Percentiles rank a stretch among this genome's conserved stretches.
Conservation (phyloP, 495 filamentous ascomycete genomes). For the Podospora fimiseda region DNA sequence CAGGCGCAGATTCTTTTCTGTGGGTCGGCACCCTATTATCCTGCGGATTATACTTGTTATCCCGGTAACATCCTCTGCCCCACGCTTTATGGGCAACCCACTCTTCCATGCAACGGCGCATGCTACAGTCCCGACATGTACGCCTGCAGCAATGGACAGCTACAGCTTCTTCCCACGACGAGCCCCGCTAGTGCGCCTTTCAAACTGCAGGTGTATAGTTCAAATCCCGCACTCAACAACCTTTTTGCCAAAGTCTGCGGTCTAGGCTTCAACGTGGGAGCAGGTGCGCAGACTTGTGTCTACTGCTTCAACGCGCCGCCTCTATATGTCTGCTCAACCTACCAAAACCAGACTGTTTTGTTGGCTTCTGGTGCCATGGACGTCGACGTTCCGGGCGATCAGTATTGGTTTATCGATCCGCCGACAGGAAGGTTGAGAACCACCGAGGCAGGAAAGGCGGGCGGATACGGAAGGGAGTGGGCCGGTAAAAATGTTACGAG, state of each 20-base stretch:
- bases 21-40: not conserved
- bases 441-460: not conserved
- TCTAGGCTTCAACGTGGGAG: not conserved
- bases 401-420: conserved; percentile 1
- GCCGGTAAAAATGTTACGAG: not conserved
- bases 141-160: not conserved
- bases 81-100: not conserved
- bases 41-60: not conserved
- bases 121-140: not conserved
- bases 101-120: not conserved
- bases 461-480: not conserved
- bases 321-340: not conserved
- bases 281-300: not conserved
- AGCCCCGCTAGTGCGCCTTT: not conserved
- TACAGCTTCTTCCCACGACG: not conserved
- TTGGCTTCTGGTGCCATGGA: not conserved
- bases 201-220: conserved; percentile 1
- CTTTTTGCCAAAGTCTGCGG: not conserved
- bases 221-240: not conserved
- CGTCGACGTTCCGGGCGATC: not conserved
- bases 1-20: not conserved
- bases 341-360: not conserved
- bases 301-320: not conserved
- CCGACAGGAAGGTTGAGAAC: not conserved
- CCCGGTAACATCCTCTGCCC: conserved; percentile 1